Conservation (phyloP, 768 basidiomycete species). For the Daedaleopsis sinensis region DNA sequence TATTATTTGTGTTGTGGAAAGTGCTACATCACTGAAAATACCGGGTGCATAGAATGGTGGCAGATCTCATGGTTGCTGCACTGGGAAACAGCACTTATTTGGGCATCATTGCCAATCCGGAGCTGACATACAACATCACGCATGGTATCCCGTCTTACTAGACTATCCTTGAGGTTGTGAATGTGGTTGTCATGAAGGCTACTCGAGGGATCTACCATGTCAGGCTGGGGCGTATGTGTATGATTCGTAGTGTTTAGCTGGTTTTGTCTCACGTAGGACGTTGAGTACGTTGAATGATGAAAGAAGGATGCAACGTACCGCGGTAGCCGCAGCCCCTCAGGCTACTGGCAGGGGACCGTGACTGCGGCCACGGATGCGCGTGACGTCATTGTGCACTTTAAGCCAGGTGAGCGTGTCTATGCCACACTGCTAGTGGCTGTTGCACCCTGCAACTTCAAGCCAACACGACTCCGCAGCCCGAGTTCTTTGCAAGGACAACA, state of each 20-base stretch:
- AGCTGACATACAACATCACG: not conserved
- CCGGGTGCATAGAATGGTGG: not conserved
- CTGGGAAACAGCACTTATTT: not conserved
- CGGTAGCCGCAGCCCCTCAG: too few species aligned
- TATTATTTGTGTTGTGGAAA: too few species aligned
- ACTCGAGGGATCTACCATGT: too few species aligned
- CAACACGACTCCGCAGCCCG: too few species aligned
- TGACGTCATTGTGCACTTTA: not conserved
- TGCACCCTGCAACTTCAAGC: not conserved
- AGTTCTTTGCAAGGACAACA: too few species aligned
- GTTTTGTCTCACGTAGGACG: too few species aligned
- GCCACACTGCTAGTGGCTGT: not conserved
- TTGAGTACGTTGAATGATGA: not conserved
- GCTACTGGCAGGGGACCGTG: too few species aligned
- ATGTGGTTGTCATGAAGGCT: too few species aligned
- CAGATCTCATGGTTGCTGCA: not conserved
- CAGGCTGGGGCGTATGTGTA: too few species aligned
- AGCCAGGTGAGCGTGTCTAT: not conserved
- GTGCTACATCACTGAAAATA: not conserved
- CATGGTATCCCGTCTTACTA: not conserved
- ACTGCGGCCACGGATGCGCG: not conserved
- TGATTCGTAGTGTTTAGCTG: too few species aligned
- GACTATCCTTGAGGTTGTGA: not conserved
- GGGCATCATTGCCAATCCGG: not conserved
- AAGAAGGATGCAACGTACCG: not conserved